Percentiles rank a stretch among this genome's conserved stretches.
Evolutionary conservation across 129 eudicot species (phyloP).

Genomic region (Kitagawia praeruptora): DNA sequence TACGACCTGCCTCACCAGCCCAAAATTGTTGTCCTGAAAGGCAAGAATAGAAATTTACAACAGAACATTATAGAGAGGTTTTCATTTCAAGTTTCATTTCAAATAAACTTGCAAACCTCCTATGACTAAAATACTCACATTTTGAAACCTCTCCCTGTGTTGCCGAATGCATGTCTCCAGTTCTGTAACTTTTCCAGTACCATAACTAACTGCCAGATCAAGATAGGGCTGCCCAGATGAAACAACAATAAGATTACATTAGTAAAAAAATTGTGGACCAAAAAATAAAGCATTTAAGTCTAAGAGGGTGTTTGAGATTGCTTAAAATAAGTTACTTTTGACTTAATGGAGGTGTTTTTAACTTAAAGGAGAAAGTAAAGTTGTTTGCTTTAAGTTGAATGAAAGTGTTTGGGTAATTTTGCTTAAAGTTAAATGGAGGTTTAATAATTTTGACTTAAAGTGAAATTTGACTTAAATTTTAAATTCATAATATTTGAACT

Average conservation of each 20-base stretch:
- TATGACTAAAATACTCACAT: constrained; percentile 37
- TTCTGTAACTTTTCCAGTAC: constrained; percentile 69
- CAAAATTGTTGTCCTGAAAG: constrained; percentile 78
- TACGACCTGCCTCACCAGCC: constrained; percentile 87
- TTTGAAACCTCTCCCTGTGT: constrained; percentile 69
- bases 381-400: too few species aligned
- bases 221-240: constrained; percentile 56
- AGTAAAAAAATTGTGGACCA: background rate
- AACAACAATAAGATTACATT: background rate
- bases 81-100: background rate
- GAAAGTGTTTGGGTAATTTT: too few species aligned
- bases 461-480: too few species aligned
- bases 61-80: background rate
- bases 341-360: too few species aligned
- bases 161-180: constrained; percentile 47
- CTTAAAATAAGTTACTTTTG: too few species aligned
- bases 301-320: too few species aligned
- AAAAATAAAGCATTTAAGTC: too few species aligned
- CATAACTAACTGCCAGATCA: constrained; percentile 63
- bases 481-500: too few species aligned
- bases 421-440: too few species aligned
- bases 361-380: too few species aligned
- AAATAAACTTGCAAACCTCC: background rate
- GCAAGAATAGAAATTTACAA: background rate
- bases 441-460: too few species aligned